These are phyloP conservation scores for Verticillium tricorpus DNA, from an alignment of 2,329 filamentous ascomycete species.

Conservation along the genomic window DNA sequence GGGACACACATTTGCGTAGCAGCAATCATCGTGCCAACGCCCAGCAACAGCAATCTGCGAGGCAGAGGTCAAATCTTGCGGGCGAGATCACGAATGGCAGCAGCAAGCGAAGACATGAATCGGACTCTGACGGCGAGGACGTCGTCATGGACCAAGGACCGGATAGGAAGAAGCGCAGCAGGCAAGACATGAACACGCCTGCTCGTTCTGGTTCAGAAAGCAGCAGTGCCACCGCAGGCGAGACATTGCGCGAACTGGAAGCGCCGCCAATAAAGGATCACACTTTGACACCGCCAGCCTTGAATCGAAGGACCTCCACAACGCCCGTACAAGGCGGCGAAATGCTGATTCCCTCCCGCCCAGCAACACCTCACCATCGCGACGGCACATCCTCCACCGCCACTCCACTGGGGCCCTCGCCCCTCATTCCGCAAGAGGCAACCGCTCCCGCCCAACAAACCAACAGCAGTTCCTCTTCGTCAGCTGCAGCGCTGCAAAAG, in stretches of 20 bases:
- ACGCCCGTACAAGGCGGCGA: constrained; percentile 53
- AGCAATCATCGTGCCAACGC: not conserved
- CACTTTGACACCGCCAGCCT: constrained; percentile 34
- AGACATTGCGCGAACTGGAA: constrained; percentile 10
- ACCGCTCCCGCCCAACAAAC: not conserved
- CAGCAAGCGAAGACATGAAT: constrained; percentile 23
- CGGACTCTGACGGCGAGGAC: constrained; percentile 23
- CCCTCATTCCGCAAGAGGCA: constrained; percentile 26
- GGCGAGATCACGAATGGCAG: constrained; percentile 1
- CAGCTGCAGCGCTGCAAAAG: constrained; percentile 13
- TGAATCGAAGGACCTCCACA: constrained; percentile 43
- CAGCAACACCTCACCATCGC: constrained; percentile 47
- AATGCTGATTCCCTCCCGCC: constrained; percentile 59
- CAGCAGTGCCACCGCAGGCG: constrained; percentile 6
- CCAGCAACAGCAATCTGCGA: not conserved
- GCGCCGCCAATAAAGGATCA: constrained; percentile 17
- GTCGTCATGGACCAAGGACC: constrained; percentile 29
- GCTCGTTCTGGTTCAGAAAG: constrained; percentile 10
- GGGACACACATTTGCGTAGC: constrained; percentile 58
- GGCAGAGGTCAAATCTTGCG: not conserved
- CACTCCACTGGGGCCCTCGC: constrained; percentile 33
- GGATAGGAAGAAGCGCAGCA: constrained; percentile 41
- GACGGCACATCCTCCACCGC: constrained; percentile 35
- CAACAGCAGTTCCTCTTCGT: constrained; percentile 5
- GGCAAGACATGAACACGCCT: constrained; percentile 25